Conservation (phyloP, 441 rosid genomes). For the Breynia disticha region DNA sequence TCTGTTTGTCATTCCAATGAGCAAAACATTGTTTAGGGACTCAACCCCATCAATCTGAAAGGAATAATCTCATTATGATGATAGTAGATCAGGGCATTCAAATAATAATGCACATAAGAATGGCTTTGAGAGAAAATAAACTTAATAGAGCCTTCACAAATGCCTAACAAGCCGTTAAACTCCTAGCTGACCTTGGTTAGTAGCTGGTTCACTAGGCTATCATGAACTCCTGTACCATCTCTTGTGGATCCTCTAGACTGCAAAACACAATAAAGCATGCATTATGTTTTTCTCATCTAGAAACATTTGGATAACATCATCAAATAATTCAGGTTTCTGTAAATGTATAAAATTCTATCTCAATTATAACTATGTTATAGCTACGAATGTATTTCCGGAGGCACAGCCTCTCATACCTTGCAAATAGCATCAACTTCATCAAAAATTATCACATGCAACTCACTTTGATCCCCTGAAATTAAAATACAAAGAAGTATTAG, state of each 20-base stretch:
- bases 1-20: conserved; percentile 98
- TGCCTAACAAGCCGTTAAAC: conserved; percentile 1
- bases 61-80: conserved; percentile 18
- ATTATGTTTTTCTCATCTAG: conserved; percentile 10
- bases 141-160: too few relatives aligned
- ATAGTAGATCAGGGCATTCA: background rate
- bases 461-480: conserved; percentile 85
- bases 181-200: conserved; percentile 71
- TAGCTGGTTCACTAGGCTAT: conserved; percentile 92
- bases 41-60: conserved; percentile 99
- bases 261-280: conserved; percentile 17
- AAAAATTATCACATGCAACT: conserved; percentile 90
- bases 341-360: too few relatives aligned
- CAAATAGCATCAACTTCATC: conserved; percentile 99
- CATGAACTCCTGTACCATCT: conserved; percentile 98
- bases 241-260: conserved; percentile 98
- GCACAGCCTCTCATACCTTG: conserved; percentile 50
- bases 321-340: too few relatives aligned
- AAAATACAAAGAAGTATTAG: conserved; percentile 13
- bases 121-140: background rate
- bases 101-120: too few relatives aligned
- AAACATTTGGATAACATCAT: too few relatives aligned
- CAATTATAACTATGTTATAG: too few relatives aligned
- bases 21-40: conserved; percentile 92
- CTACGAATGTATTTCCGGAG: too few relatives aligned